Base-by-base conservation (phyloP, 78 protist genomes). In the Mantamonas sphyraenae region DNA sequence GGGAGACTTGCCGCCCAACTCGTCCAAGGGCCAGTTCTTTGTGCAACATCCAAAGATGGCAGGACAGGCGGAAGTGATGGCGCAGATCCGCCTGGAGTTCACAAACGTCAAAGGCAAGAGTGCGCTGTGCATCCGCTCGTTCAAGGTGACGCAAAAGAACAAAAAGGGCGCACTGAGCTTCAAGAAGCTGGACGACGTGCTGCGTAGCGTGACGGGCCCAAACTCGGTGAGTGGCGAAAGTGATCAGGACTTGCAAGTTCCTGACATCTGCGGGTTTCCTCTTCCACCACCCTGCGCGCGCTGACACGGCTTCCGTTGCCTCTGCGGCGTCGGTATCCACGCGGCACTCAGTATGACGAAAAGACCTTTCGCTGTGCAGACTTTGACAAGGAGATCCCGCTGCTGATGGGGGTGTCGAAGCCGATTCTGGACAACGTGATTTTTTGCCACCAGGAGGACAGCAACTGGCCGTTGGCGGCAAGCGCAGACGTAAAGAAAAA, bases 391-490 rank as follows among this genome's bases (percentile, higher is more conserved):
- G 73, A 40, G 31, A 74, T 90, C 45, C 92, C 88, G 0, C 70
- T 60, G 30, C 22, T 72, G 37, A 82, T 97, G 88, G 99, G 98
- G 20, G 97, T 93, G 0, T 82, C 97, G 0, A 67, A 69, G 26
- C 90, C 99, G 9, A 61, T 96, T 9, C 79, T 95, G 5, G 96
- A 95, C 47, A 76, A 90, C 38, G 99, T 97, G 65, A 82, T 97
- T 28, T 97, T 97, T 77, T 94, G 98, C 73, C 99, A 97, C 66
- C 99, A 97, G 64, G 98, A 97, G 34, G 98, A 96, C 3, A 78
- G 92, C 16, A 75, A 87, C 80, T 97, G 99, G 99, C 95, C 97
- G 0, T 76, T 97, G 31, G 53, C 53, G 9, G 92, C 85, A 1
- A 63, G 90, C 24, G 20, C 51, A 10, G 58, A 57, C 22, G 68